These are phyloP conservation scores for Trichosporon sp. DNA, from an alignment of 1,284 basidiomycete species.

Conservation along the genomic window DNA sequence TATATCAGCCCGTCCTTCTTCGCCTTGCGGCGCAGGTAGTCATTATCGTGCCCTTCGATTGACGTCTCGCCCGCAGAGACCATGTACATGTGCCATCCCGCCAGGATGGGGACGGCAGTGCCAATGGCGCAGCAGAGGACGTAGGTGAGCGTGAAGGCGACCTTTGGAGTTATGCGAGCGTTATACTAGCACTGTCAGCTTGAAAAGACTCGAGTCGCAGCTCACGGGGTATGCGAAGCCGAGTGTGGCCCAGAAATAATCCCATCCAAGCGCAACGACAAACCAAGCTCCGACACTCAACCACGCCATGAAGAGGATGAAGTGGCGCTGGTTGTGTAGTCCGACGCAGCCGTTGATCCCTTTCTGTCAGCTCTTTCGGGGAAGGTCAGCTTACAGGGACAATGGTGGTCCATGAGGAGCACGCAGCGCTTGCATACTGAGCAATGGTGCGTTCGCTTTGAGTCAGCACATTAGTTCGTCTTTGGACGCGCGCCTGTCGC, in stretches of 20 bases:
- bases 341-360: constrained; percentile 99
- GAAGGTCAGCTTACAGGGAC: constrained; percentile 61
- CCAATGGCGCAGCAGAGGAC: constrained; percentile 66
- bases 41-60: constrained; percentile 85
- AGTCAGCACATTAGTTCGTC: not conserved
- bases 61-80: constrained; percentile 76
- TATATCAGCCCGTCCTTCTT: constrained; percentile 69
- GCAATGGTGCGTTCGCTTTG: constrained; percentile 92
- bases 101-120: constrained; percentile 74
- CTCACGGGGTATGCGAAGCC: constrained; percentile 53
- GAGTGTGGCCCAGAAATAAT: constrained; percentile 56
- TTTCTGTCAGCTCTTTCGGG: constrained; percentile 35
- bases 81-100: constrained; percentile 71
- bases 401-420: constrained; percentile 91
- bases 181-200: not conserved
- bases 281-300: constrained; percentile 60
- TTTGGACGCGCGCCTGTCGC: too few relatives aligned
- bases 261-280: constrained; percentile 58
- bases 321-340: constrained; percentile 90
- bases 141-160: constrained; percentile 67
- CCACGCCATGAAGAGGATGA: constrained; percentile 86
- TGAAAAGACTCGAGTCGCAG: constrained; percentile 6
- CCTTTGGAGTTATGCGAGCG: constrained; percentile 59
- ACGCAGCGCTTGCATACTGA: constrained; percentile 86
- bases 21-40: constrained; percentile 67